Evolutionary conservation across 257 asterid species (phyloP).

Genomic region (Eucommia ulmoides): DNA sequence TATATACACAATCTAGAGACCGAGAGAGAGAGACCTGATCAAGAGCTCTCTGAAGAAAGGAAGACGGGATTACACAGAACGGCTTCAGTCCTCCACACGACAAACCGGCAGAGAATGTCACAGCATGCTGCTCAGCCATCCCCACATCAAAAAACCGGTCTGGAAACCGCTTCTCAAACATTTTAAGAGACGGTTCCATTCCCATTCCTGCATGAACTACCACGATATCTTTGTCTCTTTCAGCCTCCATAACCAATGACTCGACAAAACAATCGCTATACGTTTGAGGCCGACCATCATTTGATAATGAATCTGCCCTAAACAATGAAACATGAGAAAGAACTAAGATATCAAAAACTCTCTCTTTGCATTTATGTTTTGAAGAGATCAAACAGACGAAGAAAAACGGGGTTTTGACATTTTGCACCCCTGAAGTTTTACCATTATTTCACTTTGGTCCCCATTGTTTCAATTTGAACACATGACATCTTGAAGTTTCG

Average conservation of each 20-base stretch:
- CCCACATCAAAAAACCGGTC: constrained; percentile 73
- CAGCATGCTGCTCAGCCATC: constrained; percentile 98
- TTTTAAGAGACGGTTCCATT: constrained; percentile 59
- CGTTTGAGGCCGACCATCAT: constrained; percentile 28
- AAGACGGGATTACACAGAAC: constrained; percentile 74
- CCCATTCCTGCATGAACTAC: constrained; percentile 90
- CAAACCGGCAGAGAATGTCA: constrained; percentile 81
- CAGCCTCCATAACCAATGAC: constrained; percentile 54
- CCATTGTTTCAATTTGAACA: too few relatives aligned
- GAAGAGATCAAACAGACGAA: too few relatives aligned
- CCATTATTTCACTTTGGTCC: too few relatives aligned
- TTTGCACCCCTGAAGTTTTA: too few relatives aligned
- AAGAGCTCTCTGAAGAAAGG: constrained; percentile 82
- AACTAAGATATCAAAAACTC: too few relatives aligned
- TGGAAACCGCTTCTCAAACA: constrained; percentile 34
- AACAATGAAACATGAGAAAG: too few relatives aligned
- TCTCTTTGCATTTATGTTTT: too few relatives aligned
- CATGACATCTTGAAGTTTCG: too few relatives aligned
- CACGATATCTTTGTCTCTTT: constrained; percentile 60
- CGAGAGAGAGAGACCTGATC: constrained; percentile 47
- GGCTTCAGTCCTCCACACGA: constrained; percentile 84
- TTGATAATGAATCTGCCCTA: constrained; percentile 13
- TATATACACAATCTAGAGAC: too few relatives aligned
- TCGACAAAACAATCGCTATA: constrained; percentile 57
- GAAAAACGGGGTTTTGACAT: too few relatives aligned